These are phyloP conservation scores for Tuber calosporum DNA, from an alignment of 495 filamentous ascomycete species.

Conservation along the genomic window DNA sequence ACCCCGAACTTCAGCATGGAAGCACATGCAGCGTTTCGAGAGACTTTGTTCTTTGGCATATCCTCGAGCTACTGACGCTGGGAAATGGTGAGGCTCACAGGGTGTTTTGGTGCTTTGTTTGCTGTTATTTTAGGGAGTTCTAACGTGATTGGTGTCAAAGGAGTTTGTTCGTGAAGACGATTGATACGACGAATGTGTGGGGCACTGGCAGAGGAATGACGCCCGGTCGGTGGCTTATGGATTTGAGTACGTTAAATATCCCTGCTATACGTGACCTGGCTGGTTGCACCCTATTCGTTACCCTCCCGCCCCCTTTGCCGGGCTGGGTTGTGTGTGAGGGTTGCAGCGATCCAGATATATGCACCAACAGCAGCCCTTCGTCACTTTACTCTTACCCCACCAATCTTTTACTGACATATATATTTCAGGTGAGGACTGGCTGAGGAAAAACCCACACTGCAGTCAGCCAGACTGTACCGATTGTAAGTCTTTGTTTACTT, in stretches of 20 bases:
- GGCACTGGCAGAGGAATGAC: slow-evolving; percentile 29
- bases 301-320: not conserved
- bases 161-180: slow-evolving; percentile 41
- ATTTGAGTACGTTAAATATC: slow-evolving; percentile 34
- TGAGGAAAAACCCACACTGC: slow-evolving; percentile 39
- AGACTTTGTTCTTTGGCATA: slow-evolving; percentile 30
- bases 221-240: slow-evolving; percentile 38
- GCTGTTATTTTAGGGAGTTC: slow-evolving; percentile 12
- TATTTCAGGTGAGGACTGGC: slow-evolving; percentile 19
- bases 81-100: slow-evolving; percentile 36
- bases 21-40: slow-evolving; percentile 41
- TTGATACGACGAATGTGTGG: slow-evolving; percentile 39
- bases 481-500: slow-evolving; percentile 33
- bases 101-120: slow-evolving; percentile 4
- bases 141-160: slow-evolving; percentile 25
- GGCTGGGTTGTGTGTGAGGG: not conserved
- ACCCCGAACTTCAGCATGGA: slow-evolving; percentile 34
- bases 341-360: not conserved
- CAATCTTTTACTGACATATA: slow-evolving; percentile 2
- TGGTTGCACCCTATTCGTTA: slow-evolving; percentile 1
- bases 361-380: not conserved
- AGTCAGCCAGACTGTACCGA: slow-evolving; percentile 37
- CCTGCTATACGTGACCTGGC: not conserved
- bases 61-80: slow-evolving; percentile 40
- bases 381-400: not conserved